Percentiles rank a stretch among this genome's conserved stretches.
phyloP scores from a whole-genome alignment of 495 filamentous ascomycete species.

The Parathielavia appendiculata region DNA sequence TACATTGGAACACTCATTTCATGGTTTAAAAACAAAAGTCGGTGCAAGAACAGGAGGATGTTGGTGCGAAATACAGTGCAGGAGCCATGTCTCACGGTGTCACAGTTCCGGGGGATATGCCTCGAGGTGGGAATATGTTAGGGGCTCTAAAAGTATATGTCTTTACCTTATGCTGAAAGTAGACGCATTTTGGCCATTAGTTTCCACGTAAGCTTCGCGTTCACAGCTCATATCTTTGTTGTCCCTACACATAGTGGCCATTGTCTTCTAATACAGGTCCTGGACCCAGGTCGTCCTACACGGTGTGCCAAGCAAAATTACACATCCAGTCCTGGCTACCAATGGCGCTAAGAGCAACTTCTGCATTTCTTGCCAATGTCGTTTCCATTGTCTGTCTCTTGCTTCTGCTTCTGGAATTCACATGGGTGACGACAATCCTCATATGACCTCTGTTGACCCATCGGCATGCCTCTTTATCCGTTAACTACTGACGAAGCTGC shows the following conservation, averaged over 20 bases:
- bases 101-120: no score
- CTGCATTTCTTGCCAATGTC: neutral
- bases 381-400: neutral
- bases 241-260: neutral
- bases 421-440: neutral
- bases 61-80: conserved; percentile 9
- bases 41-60: neutral
- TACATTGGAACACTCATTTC: neutral
- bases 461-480: neutral
- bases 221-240: no score
- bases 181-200: no score
- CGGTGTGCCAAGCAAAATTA: neutral
- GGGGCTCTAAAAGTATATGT: no score
- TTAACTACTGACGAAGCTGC: conserved; percentile 56
- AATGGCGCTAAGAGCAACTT: conserved; percentile 1
- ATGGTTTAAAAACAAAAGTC: neutral
- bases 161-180: no score
- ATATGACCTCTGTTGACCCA: neutral
- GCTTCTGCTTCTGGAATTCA: neutral
- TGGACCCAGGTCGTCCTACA: neutral
- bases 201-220: no score
- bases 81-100: neutral
- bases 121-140: no score
- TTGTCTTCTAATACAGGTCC: neutral
- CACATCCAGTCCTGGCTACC: neutral